Percentiles rank a stretch among this genome's conserved stretches.
These are phyloP conservation scores for Sugiyamaella neomexicana DNA, from an alignment of 1,139 yeast genomes.

Conservation along the genomic window DNA sequence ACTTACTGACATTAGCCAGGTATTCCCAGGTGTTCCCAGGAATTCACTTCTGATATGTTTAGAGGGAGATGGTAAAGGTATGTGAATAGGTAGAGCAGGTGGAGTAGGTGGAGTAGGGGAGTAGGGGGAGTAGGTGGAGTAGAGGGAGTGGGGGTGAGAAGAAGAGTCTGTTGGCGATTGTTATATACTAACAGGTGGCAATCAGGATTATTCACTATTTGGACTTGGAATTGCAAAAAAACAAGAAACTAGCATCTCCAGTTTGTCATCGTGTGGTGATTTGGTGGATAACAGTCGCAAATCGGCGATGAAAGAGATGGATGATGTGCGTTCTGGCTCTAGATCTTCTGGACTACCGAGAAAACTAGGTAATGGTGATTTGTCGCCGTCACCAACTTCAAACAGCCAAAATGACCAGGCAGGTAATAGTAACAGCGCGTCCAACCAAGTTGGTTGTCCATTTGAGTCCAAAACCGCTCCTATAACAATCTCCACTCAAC, in stretches of 20 bases:
- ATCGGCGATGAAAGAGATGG: neutral
- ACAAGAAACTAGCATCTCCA: neutral
- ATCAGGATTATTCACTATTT: neutral
- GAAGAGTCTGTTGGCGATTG: too few species aligned
- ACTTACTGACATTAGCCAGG: neutral
- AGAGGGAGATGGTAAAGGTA: neutral
- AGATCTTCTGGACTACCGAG: neutral
- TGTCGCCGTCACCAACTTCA: too few species aligned
- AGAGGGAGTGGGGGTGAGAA: too few species aligned
- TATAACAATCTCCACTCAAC: conserved; percentile 1
- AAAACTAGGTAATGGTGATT: too few species aligned
- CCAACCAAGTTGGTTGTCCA: neutral
- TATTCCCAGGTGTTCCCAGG: too few species aligned
- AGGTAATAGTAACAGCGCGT: too few species aligned
- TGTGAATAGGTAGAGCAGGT: too few species aligned
- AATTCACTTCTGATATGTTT: neutral
- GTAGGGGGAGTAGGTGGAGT: too few species aligned
- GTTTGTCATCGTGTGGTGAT: neutral
- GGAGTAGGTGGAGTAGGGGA: too few species aligned
- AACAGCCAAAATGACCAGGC: too few species aligned
- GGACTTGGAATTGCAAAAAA: neutral
- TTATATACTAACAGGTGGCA: neutral
- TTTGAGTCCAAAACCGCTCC: conserved; percentile 1
- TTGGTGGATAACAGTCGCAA: too few species aligned
- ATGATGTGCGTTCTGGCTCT: neutral